Evolutionary conservation across 2,329 filamentous ascomycete species (phyloP).

Genomic region (Xylariaceae sp.): DNA sequence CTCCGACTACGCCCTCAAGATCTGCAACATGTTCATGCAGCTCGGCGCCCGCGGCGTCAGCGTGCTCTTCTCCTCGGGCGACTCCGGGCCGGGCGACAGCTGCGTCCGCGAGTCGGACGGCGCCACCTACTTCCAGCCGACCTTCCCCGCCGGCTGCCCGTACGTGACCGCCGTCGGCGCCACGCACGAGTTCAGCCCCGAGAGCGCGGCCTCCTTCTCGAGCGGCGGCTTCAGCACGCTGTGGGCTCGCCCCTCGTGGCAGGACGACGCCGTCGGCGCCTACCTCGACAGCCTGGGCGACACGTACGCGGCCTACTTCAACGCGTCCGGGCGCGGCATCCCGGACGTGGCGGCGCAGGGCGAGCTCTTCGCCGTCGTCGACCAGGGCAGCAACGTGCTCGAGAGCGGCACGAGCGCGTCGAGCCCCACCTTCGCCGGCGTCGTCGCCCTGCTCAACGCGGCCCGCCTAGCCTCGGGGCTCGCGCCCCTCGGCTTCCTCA

Average conservation of each 20-base stretch:
- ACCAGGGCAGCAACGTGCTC: constrained; percentile 19
- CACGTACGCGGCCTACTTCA: constrained; percentile 30
- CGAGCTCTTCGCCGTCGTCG: constrained; percentile 37
- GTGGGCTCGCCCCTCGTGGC: constrained; percentile 28
- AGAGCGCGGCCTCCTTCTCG: constrained; percentile 29
- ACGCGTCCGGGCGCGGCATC: constrained; percentile 29
- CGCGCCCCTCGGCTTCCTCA: constrained; percentile 25
- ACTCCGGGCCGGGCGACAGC: constrained; percentile 55
- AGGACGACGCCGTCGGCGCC: constrained; percentile 21
- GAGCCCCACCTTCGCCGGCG: constrained; percentile 30
- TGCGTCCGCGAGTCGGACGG: constrained; percentile 47
- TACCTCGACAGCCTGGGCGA: constrained; percentile 30
- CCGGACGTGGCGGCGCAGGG: constrained; percentile 38
- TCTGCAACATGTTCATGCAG: constrained; percentile 56
- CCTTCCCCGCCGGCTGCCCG: constrained; percentile 35
- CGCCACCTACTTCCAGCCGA: constrained; percentile 30
- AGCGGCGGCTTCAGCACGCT: constrained; percentile 33
- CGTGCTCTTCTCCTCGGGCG: constrained; percentile 52
- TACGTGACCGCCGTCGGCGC: constrained; percentile 52
- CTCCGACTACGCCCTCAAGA: constrained; percentile 47
- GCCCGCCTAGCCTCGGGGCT: constrained; percentile 27
- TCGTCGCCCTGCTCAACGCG: constrained; percentile 35
- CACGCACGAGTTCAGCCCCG: constrained; percentile 32
- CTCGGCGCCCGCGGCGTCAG: constrained; percentile 57
- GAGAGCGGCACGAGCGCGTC: constrained; percentile 28